A percentile compares a stretch with the other conserved stretches of the same genome.
phyloP scores from a whole-genome alignment of 176 grass and related monocot species.

The Secale cereale region DNA sequence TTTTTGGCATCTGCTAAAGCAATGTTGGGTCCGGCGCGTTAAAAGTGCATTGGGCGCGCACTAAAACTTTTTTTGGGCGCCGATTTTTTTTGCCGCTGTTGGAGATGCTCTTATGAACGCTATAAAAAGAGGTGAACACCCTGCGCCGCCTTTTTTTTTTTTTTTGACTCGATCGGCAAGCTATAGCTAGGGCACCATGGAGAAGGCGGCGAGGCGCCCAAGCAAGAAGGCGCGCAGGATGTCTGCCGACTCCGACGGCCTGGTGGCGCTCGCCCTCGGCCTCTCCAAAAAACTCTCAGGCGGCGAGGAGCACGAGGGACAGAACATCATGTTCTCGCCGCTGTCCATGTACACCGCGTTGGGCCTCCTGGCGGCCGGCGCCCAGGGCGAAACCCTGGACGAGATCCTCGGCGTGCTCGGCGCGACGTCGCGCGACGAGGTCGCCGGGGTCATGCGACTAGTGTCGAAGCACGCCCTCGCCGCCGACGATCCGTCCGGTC shows the following conservation, averaged over 20 bases:
- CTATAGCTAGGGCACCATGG: not conserved
- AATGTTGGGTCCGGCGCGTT: too few relatives aligned
- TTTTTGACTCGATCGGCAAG: not conserved
- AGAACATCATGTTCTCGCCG: conserved; percentile 23
- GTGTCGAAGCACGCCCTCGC: not conserved
- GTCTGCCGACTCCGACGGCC: not conserved
- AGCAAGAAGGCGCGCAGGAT: not conserved
- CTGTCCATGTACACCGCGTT: conserved; percentile 18
- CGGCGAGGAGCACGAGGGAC: too few relatives aligned
- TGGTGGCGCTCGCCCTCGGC: not conserved
- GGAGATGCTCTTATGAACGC: too few relatives aligned
- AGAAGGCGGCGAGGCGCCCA: not conserved
- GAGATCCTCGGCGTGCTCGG: conserved; percentile 14
- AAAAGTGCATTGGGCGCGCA: too few relatives aligned
- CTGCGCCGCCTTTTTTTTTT: too few relatives aligned
- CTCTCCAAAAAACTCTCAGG: not conserved
- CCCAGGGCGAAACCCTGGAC: not conserved
- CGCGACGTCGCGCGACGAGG: not conserved
- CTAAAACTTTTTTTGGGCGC: too few relatives aligned
- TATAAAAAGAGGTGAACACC: too few relatives aligned
- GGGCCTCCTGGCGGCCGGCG: not conserved
- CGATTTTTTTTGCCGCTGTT: too few relatives aligned
- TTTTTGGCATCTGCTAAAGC: too few relatives aligned
- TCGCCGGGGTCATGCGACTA: not conserved
- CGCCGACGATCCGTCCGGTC: not conserved